phyloP scores from a whole-genome alignment of 1,284 basidiomycete genomes.

The Marasmius sp. region DNA sequence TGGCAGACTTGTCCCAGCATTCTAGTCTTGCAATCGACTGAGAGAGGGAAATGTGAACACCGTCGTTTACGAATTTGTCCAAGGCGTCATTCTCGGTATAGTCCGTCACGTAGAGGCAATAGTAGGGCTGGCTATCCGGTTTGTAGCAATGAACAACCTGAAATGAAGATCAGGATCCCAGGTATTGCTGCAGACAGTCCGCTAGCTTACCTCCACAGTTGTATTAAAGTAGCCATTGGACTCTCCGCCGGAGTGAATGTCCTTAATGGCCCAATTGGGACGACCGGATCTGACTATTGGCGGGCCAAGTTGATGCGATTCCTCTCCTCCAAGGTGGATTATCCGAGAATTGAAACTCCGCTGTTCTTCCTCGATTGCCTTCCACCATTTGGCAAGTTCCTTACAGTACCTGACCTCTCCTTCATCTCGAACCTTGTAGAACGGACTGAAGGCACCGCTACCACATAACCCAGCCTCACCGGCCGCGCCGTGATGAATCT shows the following conservation, averaged over 20 bases:
- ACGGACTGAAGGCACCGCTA: constrained; percentile 31
- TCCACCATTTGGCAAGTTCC: constrained; percentile 56
- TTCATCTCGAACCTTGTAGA: constrained; percentile 26
- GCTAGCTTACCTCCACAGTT: constrained; percentile 56
- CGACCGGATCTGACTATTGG: constrained; percentile 19
- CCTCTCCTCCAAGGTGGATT: constrained; percentile 19
- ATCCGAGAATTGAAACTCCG: constrained; percentile 14
- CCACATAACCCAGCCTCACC: constrained; percentile 17
- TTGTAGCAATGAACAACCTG: constrained; percentile 49
- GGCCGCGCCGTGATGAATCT: constrained; percentile 30
- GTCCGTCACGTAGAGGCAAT: constrained; percentile 66
- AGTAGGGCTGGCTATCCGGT: constrained; percentile 33
- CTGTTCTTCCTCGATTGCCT: constrained; percentile 29
- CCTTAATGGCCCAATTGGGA: constrained; percentile 51
- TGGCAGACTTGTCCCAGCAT: constrained; percentile 52
- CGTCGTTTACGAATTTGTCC: background rate
- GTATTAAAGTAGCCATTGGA: constrained; percentile 64
- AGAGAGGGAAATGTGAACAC: constrained; percentile 24
- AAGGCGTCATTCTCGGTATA: constrained; percentile 47
- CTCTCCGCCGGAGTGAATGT: constrained; percentile 43
- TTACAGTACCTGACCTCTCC: constrained; percentile 32
- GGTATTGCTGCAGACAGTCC: background rate
- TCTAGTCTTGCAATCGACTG: constrained; percentile 50
- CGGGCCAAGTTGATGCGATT: constrained; percentile 4
- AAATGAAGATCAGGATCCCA: background rate